Base-by-base conservation (phyloP, 2,329 filamentous ascomycete species). In the Biscogniauxia marginata region DNA sequence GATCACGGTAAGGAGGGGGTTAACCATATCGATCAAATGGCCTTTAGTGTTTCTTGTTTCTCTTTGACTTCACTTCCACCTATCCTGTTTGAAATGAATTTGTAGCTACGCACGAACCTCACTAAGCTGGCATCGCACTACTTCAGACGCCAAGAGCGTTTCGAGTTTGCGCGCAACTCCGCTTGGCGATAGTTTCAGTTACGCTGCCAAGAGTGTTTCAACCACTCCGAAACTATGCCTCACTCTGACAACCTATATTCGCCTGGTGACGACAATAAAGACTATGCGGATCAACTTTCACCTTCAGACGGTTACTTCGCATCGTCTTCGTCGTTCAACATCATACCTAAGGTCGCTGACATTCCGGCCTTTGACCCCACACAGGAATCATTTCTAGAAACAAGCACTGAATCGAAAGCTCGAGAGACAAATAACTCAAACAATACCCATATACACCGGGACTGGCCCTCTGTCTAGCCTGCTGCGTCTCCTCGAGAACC, bases 221-320 rank as follows among this genome's bases (percentile, higher is more conserved):
- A 65, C 55, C 23, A 46, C 39, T 50, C 46, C 48, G 56, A 61
- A 63, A 70, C 63, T 68, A 81, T 80, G 78, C 69, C 76, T n/a
- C 77, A 79, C 68, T 75, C 78, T 22, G 78, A 80, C 67, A 74
- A 78, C 59, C 67, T 80, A 58, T 78, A 79, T 70, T 77, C 76
- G 56, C 72, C 69, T 58, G 65, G 68, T 52, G 73, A 68, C 55
- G 62, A 66, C 53, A 56, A 55, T 52, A 64, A 74, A 19, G 65
- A 69, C 52, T 70, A 74, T 54, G 70, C 71, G 44, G 62, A 72
- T 51, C 62, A 72, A 18, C 69, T 80, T 54, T 82, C 79, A 24
- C 79, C 79, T 43, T 75, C 78, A n/a, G 77, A 83, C 58, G 79
- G 79, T 34, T 81, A 80, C 73, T 82, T 82, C 65, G 72, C 74